Percentiles rank a stretch among this genome's conserved stretches.
These are phyloP conservation scores for Fabrea salina DNA, from an alignment of 169 alveolate genomes.

Conservation along the genomic window DNA sequence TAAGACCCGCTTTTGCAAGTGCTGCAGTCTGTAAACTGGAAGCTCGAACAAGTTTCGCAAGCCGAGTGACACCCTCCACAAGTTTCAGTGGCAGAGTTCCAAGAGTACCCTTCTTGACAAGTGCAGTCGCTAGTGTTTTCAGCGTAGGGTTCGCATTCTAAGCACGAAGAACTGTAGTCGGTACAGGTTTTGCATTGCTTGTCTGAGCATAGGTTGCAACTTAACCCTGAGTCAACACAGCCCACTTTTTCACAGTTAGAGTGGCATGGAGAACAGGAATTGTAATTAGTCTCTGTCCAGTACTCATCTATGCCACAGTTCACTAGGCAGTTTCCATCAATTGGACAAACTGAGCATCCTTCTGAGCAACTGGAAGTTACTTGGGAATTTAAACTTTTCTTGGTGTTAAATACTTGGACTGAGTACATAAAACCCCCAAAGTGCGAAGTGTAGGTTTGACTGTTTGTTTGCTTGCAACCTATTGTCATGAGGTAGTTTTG, in stretches of 20 bases:
- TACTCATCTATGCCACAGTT: no score
- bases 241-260: no score
- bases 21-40: background rate
- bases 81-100: conserved; percentile 11
- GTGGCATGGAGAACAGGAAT: no score
- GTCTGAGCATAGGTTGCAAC: no score
- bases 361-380: background rate
- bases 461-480: background rate
- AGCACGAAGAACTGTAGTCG: no score
- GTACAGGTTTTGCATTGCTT: no score
- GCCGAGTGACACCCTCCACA: conserved; percentile 16
- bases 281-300: no score
- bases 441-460: background rate
- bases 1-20: background rate
- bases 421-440: background rate
- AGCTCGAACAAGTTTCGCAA: background rate
- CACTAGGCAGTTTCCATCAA: background rate
- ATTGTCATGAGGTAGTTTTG: no score
- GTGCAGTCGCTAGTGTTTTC: background rate
- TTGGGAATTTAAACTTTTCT: no score
- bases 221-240: no score
- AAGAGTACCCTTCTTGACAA: background rate
- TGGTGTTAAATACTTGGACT: background rate
- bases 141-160: background rate
- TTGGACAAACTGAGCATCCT: conserved; percentile 10